phyloP scores from a whole-genome alignment of 2,329 filamentous ascomycete genomes.

The Pyrenochaeta sp. region DNA sequence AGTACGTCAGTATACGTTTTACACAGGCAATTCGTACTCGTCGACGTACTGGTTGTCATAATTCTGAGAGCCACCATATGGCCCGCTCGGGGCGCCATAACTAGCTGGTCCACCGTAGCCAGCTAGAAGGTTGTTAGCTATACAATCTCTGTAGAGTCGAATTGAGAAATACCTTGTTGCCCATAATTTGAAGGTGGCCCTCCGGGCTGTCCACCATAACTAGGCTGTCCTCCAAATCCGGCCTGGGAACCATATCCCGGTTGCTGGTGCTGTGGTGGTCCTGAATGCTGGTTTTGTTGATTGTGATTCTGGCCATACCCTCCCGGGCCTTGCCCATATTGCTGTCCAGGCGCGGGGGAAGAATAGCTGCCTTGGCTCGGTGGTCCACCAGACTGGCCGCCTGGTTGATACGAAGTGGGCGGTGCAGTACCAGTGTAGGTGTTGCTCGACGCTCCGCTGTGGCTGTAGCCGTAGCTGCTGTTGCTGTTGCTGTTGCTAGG shows the following conservation, averaged over 20 bases:
- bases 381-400: conserved; percentile 30
- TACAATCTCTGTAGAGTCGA: background rate
- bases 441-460: conserved; percentile 59
- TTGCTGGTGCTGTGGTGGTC: conserved; percentile 6
- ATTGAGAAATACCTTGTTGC: conserved; percentile 27
- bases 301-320: conserved; percentile 16
- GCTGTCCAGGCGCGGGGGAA: conserved; percentile 28
- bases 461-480: conserved; percentile 65
- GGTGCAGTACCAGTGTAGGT: conserved; percentile 71
- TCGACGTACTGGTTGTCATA: conserved; percentile 31
- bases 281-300: conserved; percentile 13
- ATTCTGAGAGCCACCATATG: conserved; percentile 38
- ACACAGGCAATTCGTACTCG: conserved; percentile 4
- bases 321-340: conserved; percentile 23
- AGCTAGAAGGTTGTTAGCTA: conserved; percentile 22
- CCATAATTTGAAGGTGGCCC: conserved; percentile 30
- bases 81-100: conserved; percentile 25
- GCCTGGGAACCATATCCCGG: conserved; percentile 32
- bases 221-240: conserved; percentile 33
- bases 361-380: conserved; percentile 30
- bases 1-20: background rate
- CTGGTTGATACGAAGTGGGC: conserved; percentile 66
- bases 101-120: conserved; percentile 43
- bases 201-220: conserved; percentile 20
- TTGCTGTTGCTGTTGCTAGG: conserved; percentile 49